A percentile compares a stretch with the other conserved stretches of the same genome.
phyloP scores from a whole-genome alignment of 1,284 basidiomycete genomes.

The Rhodotorula sp. region DNA sequence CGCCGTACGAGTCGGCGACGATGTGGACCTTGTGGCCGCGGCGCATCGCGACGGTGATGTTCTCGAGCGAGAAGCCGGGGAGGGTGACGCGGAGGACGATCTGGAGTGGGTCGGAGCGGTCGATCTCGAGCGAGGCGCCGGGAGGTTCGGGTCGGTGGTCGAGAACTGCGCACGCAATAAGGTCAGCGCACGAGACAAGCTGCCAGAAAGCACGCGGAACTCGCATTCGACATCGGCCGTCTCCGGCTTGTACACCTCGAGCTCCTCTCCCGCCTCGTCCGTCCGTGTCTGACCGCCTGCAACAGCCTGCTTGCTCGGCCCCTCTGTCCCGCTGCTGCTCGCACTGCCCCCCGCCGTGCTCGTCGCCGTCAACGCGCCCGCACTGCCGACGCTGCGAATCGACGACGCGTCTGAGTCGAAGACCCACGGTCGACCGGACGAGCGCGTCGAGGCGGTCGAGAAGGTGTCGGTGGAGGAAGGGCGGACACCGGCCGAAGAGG shows the following conservation, averaged over 20 bases:
- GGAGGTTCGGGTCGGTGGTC: constrained; percentile 37
- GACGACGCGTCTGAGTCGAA: constrained; percentile 30
- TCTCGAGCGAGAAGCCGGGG: constrained; percentile 38
- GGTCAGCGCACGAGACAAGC: not conserved
- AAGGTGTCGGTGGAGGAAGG: constrained; percentile 3
- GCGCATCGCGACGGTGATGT: constrained; percentile 41
- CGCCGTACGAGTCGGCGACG: constrained; percentile 39
- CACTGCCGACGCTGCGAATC: constrained; percentile 13
- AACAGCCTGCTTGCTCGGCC: not conserved
- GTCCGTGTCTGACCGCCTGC: not conserved
- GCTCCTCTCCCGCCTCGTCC: constrained; percentile 18
- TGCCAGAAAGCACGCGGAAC: not conserved
- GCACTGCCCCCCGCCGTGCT: too few species aligned
- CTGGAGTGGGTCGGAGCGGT: constrained; percentile 25
- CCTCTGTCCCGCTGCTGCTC: not conserved
- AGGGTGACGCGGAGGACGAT: constrained; percentile 32
- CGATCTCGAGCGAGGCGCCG: constrained; percentile 25
- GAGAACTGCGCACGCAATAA: constrained; percentile 16
- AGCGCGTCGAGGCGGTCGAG: not conserved
- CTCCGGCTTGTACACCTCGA: constrained; percentile 30
- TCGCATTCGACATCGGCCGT: constrained; percentile 26
- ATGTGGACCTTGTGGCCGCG: constrained; percentile 36
- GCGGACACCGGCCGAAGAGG: not conserved
- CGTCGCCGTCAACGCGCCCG: not conserved
- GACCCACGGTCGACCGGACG: constrained; percentile 26